A percentile compares a stretch with the other conserved stretches of the same genome.
phyloP scores from a whole-genome alignment of 768 basidiomycete species.

The Leucocoprinus sp. region DNA sequence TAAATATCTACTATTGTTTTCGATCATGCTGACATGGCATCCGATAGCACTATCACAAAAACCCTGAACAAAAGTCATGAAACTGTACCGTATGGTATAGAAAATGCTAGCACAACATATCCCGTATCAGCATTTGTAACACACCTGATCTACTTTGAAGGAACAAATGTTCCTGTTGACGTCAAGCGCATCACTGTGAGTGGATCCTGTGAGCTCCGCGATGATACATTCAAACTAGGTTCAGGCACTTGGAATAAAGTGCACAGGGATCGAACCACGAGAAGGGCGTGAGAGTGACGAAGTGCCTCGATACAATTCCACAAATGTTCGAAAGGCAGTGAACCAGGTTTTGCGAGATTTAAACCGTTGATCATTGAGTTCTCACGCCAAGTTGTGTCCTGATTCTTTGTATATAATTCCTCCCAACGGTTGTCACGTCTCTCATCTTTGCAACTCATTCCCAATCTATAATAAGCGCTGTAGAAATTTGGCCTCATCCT shows the following conservation, averaged over 20 bases:
- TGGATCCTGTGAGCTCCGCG: constrained; percentile 7
- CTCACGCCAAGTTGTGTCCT: too few species aligned
- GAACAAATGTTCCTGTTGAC: constrained; percentile 56
- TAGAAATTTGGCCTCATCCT: too few species aligned
- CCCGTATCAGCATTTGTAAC: constrained; percentile 79
- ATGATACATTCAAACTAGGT: constrained; percentile 7
- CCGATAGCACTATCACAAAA: constrained; percentile 50
- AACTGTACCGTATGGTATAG: constrained; percentile 44
- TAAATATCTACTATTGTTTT: background rate
- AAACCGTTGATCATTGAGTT: constrained; percentile 3
- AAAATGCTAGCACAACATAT: constrained; percentile 53
- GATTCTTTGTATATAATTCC: too few species aligned
- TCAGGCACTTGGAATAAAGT: constrained; percentile 54
- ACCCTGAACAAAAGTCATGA: constrained; percentile 63
- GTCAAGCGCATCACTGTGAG: constrained; percentile 52
- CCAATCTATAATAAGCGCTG: too few species aligned
- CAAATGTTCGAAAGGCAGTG: constrained; percentile 36
- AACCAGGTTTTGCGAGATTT: constrained; percentile 19
- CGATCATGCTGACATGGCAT: background rate
- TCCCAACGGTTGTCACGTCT: background rate
- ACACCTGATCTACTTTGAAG: constrained; percentile 73
- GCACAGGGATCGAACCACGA: constrained; percentile 39
- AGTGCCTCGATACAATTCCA: constrained; percentile 34
- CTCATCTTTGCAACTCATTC: too few species aligned
- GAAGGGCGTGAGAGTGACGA: constrained; percentile 11